Evolutionary conservation across 768 basidiomycete species (phyloP).

Genomic region (Termitomyces sp.): DNA sequence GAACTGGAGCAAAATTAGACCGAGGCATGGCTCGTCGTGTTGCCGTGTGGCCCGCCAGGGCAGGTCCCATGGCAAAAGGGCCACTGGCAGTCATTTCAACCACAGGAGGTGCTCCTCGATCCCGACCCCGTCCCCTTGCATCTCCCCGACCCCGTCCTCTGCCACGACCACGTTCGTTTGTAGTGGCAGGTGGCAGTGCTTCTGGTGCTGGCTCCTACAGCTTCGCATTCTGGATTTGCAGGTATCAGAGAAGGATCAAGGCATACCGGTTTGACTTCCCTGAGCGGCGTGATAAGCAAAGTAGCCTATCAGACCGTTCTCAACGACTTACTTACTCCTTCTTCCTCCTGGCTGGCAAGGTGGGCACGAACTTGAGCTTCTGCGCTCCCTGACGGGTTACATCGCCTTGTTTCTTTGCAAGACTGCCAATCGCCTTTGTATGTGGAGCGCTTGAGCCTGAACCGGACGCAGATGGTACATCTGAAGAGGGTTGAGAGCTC

Average conservation of each 20-base stretch:
- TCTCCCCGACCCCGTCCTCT: constrained; percentile 43
- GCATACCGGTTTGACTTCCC: constrained; percentile 63
- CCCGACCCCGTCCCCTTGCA: constrained; percentile 49
- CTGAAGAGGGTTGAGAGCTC: constrained; percentile 14
- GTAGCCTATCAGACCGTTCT: neutral
- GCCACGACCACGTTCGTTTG: constrained; percentile 42
- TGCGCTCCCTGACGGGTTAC: constrained; percentile 70
- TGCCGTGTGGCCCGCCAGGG: constrained; percentile 50
- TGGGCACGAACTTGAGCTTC: constrained; percentile 79
- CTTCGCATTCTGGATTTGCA: constrained; percentile 6
- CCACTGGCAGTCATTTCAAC: constrained; percentile 82
- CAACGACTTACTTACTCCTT: constrained; percentile 59
- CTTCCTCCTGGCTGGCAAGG: constrained; percentile 68
- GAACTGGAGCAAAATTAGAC: constrained; percentile 51
- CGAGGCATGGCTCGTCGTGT: constrained; percentile 47
- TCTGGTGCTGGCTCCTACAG: constrained; percentile 43
- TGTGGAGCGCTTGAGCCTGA: constrained; percentile 23
- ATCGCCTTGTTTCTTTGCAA: constrained; percentile 68
- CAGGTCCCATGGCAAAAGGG: constrained; percentile 83
- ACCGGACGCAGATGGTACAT: constrained; percentile 28
- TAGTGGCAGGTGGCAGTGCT: constrained; percentile 23
- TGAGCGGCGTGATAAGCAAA: constrained; percentile 19
- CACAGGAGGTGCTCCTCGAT: constrained; percentile 45
- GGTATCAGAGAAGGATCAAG: constrained; percentile 1
- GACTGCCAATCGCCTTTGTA: constrained; percentile 69